A percentile compares a stretch with the other conserved stretches of the same genome.
Evolutionary conservation across 495 filamentous ascomycete species (phyloP).

Genomic region (Lineolata rhizophorae): DNA sequence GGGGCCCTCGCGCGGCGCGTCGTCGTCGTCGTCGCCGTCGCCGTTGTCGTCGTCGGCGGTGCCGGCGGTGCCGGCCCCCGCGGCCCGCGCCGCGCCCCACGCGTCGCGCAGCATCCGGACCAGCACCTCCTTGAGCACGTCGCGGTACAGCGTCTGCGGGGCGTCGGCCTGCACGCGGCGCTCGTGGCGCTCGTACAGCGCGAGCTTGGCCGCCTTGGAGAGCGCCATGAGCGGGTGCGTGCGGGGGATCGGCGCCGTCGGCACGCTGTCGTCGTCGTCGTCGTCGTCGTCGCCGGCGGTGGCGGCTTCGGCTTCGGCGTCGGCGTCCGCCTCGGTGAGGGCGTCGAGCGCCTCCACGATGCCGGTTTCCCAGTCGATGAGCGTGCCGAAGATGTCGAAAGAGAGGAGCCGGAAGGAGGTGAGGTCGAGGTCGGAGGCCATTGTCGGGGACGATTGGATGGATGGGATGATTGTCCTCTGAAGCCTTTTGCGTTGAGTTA

Average conservation of each 20-base stretch:
- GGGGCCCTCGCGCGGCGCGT: no score
- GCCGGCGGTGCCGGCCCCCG: not conserved
- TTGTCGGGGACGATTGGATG: no score
- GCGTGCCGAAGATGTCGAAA: conserved; percentile 72
- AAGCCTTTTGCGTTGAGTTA: no score
- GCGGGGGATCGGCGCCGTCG: not conserved
- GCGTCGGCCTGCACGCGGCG: not conserved
- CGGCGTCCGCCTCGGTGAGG: no score
- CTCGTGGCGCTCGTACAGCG: not conserved
- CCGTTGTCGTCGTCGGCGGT: conserved; percentile 2
- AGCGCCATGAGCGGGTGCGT: conserved; percentile 4
- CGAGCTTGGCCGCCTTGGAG: no score
- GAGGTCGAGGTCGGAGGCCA: no score
- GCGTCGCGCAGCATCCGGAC: not conserved
- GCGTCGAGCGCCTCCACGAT: conserved; percentile 14
- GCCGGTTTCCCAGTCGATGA: conserved; percentile 51
- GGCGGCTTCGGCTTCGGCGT: no score
- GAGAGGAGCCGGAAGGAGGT: conserved; percentile 28
- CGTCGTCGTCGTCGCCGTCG: not conserved
- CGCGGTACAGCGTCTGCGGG: not conserved
- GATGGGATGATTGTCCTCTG: no score
- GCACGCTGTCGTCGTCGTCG: no score
- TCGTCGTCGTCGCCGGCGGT: no score
- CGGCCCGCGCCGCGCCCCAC: not conserved
- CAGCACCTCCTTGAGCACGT: not conserved